These are phyloP conservation scores for Ceratobasidium theobromae DNA, from an alignment of 1,284 basidiomycete genomes.

Conservation along the genomic window DNA sequence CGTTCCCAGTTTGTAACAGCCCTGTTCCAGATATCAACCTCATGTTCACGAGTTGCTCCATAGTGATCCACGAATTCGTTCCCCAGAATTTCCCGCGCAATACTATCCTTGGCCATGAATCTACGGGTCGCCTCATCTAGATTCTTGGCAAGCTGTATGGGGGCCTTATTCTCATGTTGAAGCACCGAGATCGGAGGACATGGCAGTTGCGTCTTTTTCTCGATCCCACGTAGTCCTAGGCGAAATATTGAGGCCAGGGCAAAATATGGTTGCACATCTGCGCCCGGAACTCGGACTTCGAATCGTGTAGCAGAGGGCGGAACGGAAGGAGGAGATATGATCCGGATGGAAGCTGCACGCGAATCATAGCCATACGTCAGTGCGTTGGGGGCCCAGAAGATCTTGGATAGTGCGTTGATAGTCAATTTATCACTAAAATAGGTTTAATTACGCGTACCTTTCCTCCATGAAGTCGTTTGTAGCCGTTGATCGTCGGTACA, in stretches of 20 bases:
- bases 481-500: constrained; percentile 95
- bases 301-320: constrained; percentile 79
- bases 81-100: constrained; percentile 86
- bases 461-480: constrained; percentile 94
- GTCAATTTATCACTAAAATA: background rate
- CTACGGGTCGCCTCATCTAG: constrained; percentile 75
- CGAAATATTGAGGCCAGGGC: constrained; percentile 84
- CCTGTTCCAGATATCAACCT: constrained; percentile 81
- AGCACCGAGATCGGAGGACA: constrained; percentile 67
- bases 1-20: constrained; percentile 95
- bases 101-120: constrained; percentile 76
- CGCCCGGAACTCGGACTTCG: constrained; percentile 92
- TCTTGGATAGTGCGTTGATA: constrained; percentile 38
- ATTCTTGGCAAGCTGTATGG: constrained; percentile 60
- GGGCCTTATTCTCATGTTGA: constrained; percentile 40
- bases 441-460: constrained; percentile 51
- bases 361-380: constrained; percentile 95
- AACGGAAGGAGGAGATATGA: constrained; percentile 87
- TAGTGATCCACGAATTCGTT: constrained; percentile 91
- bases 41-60: constrained; percentile 88
- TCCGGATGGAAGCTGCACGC: constrained; percentile 85
- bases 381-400: constrained; percentile 93
- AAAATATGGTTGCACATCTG: constrained; percentile 90
- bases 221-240: constrained; percentile 84
- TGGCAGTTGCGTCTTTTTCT: constrained; percentile 68